Evolutionary conservation across 768 basidiomycete genomes (phyloP).

Genomic region (Boletellus ananas): DNA sequence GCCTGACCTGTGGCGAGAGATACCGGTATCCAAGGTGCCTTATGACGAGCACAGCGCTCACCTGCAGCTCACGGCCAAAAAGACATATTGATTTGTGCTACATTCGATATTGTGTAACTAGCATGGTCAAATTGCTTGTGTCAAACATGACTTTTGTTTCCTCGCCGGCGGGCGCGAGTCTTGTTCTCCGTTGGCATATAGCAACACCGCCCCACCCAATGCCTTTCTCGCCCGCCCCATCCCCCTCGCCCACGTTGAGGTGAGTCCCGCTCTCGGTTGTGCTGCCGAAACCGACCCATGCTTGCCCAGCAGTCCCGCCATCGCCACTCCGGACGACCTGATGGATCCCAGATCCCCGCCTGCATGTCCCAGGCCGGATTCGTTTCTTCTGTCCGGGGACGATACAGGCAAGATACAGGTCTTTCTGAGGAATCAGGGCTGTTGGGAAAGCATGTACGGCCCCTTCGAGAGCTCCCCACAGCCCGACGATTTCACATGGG

Average conservation of each 20-base stretch:
- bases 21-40: constrained; percentile 82
- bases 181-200: constrained; percentile 1
- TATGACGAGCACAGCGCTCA: constrained; percentile 96
- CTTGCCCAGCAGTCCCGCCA: not conserved
- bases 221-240: constrained; percentile 4
- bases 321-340: not conserved
- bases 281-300: no score
- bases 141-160: not conserved
- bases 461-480: constrained; percentile 9
- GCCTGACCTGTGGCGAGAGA: constrained; percentile 96
- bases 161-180: not conserved
- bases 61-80: constrained; percentile 82
- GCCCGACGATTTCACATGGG: constrained; percentile 15
- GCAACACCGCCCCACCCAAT: not conserved
- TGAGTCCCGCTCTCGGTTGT: constrained; percentile 1
- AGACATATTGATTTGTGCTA: constrained; percentile 46
- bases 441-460: constrained; percentile 5
- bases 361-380: not conserved
- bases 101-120: not conserved
- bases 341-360: no score
- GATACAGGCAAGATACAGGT: constrained; percentile 14
- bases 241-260: constrained; percentile 27
- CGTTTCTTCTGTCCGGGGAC: constrained; percentile 7
- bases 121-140: not conserved
- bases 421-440: constrained; percentile 15